phyloP scores from a whole-genome alignment of 176 grass and related monocot species.

The Cenchrus fungigraminus region DNA sequence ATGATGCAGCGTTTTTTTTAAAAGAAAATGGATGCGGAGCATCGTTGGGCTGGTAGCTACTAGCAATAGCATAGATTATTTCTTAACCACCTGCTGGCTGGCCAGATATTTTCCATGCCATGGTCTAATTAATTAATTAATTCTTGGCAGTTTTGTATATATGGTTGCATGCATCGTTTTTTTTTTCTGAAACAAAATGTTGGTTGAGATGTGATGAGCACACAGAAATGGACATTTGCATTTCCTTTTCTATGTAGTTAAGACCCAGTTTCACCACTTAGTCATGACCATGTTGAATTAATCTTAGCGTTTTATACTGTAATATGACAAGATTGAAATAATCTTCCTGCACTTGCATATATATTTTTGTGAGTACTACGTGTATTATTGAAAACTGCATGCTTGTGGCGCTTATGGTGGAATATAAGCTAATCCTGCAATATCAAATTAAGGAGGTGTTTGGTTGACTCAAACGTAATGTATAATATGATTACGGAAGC shows the following conservation, averaged over 20 bases:
- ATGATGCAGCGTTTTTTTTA: not conserved
- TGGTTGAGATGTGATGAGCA: not conserved
- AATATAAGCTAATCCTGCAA: too few relatives aligned
- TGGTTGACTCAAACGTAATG: too few relatives aligned
- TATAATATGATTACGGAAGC: too few relatives aligned
- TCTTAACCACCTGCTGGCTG: conserved; percentile 4
- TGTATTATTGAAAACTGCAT: too few relatives aligned
- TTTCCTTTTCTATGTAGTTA: not conserved
- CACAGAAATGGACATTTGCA: not conserved
- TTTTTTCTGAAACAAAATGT: not conserved
- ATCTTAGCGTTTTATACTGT: not conserved
- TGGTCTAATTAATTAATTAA: not conserved
- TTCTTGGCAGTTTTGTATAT: not conserved
- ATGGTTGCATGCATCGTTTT: not conserved
- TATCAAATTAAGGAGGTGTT: too few relatives aligned
- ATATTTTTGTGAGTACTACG: not conserved
- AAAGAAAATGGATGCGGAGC: not conserved
- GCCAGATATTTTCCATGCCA: conserved; percentile 22
- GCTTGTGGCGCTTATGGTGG: too few relatives aligned
- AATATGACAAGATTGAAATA: not conserved
- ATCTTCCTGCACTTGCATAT: not conserved
- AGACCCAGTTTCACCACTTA: not conserved
- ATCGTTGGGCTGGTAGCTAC: not conserved
- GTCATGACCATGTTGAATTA: not conserved
- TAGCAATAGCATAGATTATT: conserved; percentile 2